Conservation (phyloP, 768 basidiomycete species). For the Clitopilus hobsonii region DNA sequence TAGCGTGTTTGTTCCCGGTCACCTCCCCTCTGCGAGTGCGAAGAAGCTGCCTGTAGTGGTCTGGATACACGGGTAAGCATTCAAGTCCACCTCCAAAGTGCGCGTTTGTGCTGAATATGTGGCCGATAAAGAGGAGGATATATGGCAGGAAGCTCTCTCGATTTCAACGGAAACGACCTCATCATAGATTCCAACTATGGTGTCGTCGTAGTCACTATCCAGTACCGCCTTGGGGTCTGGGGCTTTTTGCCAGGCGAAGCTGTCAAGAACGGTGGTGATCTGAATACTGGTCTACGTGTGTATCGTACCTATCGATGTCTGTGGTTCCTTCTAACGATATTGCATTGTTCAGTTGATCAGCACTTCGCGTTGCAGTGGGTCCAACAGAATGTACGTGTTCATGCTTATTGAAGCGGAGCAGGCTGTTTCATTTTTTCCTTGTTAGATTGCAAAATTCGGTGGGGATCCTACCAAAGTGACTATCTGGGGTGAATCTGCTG, state of each 20-base stretch:
- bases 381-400: constrained; percentile 23
- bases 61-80: constrained; percentile 37
- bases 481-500: constrained; percentile 35
- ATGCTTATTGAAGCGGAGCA: neutral
- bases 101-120: neutral
- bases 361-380: constrained; percentile 24
- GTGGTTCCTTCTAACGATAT: constrained; percentile 9
- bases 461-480: constrained; percentile 31
- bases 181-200: constrained; percentile 24
- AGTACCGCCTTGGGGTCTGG: constrained; percentile 36
- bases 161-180: constrained; percentile 24
- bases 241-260: constrained; percentile 37
- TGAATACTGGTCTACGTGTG: constrained; percentile 43
- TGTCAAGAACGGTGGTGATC: constrained; percentile 32
- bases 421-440: neutral
- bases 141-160: constrained; percentile 15
- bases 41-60: constrained; percentile 29
- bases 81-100: neutral
- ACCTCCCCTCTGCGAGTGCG: constrained; percentile 8
- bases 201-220: constrained; percentile 29
- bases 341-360: neutral
- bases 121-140: constrained; percentile 22
- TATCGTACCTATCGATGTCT: constrained; percentile 12
- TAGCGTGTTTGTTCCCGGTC: constrained; percentile 30
- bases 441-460: constrained; percentile 31